A percentile compares a stretch with the other conserved stretches of the same genome.
Conservation (phyloP, 305 asterid genomes). For the Fraxinus floribunda region DNA sequence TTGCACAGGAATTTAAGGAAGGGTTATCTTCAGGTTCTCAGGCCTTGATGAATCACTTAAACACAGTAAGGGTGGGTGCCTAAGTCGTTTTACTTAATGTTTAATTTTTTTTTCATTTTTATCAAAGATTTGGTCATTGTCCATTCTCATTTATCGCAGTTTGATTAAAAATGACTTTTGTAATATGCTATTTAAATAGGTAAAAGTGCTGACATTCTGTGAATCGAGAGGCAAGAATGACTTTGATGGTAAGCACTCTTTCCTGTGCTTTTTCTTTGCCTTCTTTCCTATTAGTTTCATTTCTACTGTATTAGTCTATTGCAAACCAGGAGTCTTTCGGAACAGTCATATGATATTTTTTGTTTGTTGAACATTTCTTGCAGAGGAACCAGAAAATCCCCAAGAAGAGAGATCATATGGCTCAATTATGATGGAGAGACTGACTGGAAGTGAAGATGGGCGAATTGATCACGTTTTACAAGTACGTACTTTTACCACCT, state of each 20-base stretch:
- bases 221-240: constrained; percentile 53
- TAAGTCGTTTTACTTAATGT: constrained; percentile 12
- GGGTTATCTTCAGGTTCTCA: constrained; percentile 70
- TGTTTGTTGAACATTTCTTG: constrained; percentile 20
- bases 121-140: constrained; percentile 3
- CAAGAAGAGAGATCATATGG: constrained; percentile 85
- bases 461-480: constrained; percentile 90
- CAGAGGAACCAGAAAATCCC: constrained; percentile 58
- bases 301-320: neutral
- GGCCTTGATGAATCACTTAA: constrained; percentile 59
- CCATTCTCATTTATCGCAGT: neutral
- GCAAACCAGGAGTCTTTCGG: neutral
- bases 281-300: neutral
- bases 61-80: constrained; percentile 51
- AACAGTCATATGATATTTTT: neutral
- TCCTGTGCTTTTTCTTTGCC: constrained; percentile 15
- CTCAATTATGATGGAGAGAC: constrained; percentile 74
- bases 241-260: constrained; percentile 47
- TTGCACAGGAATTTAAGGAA: constrained; percentile 81
- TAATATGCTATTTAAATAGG: constrained; percentile 43
- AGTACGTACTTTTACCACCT: constrained; percentile 40
- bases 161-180: constrained; percentile 4
- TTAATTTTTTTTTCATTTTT: neutral
- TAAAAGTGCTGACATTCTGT: constrained; percentile 82
- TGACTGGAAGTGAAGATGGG: constrained; percentile 78